A percentile compares a stretch with the other conserved stretches of the same genome.
These are phyloP conservation scores for Andalucia godoyi DNA, from an alignment of 78 protist species.

Conservation along the genomic window DNA sequence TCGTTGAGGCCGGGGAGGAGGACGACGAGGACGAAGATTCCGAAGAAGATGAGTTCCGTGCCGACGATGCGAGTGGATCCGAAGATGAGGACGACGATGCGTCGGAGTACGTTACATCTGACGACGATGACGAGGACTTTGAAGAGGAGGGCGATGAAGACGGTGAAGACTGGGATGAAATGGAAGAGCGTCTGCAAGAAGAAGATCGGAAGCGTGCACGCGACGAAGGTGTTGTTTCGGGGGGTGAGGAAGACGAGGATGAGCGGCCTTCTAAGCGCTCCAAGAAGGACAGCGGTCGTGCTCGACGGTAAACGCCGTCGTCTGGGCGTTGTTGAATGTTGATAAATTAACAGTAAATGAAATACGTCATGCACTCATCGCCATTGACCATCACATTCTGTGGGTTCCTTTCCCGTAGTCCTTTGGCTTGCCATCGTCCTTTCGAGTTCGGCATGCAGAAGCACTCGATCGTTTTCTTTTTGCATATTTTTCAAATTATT, in stretches of 20 bases:
- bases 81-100: constrained; percentile 31
- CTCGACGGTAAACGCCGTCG: neutral
- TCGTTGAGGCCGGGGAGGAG: constrained; percentile 21
- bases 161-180: constrained; percentile 37
- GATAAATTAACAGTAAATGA: neutral
- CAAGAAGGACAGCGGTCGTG: neutral
- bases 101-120: neutral
- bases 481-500: neutral
- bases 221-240: neutral
- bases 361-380: neutral
- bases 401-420: neutral
- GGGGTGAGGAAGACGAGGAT: constrained; percentile 18
- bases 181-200: constrained; percentile 20
- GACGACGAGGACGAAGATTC: constrained; percentile 9
- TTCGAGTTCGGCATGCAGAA: too few species aligned
- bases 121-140: constrained; percentile 31
- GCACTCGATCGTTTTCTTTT: neutral
- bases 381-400: neutral
- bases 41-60: constrained; percentile 15
- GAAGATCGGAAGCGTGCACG: neutral
- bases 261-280: neutral
- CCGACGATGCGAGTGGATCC: neutral
- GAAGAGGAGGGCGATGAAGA: constrained; percentile 16
- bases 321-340: neutral
- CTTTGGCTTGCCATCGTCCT: too few species aligned